Evolutionary conservation across 345 rosid species (phyloP).

Genomic region (Boechera divaricarpa): DNA sequence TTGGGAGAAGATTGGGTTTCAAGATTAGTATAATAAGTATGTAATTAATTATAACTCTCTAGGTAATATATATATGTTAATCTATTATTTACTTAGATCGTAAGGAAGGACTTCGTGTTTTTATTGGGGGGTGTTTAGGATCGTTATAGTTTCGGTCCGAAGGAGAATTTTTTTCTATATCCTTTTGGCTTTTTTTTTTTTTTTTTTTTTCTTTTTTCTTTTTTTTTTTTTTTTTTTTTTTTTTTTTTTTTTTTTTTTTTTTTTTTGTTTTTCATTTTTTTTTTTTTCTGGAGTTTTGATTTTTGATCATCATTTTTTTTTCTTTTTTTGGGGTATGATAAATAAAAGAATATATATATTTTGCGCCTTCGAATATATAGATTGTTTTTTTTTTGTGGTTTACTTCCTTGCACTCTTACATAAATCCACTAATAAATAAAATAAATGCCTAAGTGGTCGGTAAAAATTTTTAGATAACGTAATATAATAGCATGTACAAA

Average conservation of each 20-base stretch:
- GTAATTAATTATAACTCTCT: conserved; percentile 22
- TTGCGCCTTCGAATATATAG: not conserved
- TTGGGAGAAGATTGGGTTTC: conserved; percentile 70
- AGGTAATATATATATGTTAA: conserved; percentile 22
- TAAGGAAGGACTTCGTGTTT: conserved; percentile 20
- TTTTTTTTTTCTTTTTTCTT: not conserved
- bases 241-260: not conserved
- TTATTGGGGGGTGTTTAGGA: not conserved
- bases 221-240: not conserved
- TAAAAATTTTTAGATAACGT: not conserved
- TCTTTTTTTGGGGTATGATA: not conserved
- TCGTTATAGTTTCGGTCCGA: conserved; percentile 34
- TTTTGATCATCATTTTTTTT: conserved; percentile 16
- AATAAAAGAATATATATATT: not conserved
- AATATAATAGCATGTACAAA: not conserved
- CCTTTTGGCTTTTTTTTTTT: not conserved
- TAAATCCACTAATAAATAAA: not conserved
- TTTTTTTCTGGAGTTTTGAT: not conserved
- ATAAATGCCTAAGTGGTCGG: not conserved
- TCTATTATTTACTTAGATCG: conserved; percentile 6
- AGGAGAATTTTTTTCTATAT: conserved; percentile 35
- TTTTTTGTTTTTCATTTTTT: not conserved
- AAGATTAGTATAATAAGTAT: conserved; percentile 44
- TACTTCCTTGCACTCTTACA: not conserved
- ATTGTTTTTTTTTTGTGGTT: not conserved